Evolutionary conservation across 1,139 yeast species (phyloP).

Genomic region (Cylindricascospora bacillispora): DNA sequence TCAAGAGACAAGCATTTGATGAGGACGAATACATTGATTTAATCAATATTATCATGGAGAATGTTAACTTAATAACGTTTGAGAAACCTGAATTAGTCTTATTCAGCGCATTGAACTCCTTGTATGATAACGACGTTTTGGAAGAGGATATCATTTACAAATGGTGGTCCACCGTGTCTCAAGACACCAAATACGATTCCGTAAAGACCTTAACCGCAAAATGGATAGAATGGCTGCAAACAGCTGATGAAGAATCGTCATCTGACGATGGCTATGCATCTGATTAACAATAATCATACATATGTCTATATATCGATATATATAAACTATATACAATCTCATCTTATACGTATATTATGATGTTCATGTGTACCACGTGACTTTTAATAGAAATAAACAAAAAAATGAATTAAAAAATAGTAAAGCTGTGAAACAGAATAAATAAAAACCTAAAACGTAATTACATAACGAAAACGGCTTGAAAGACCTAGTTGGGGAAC

Average conservation of each 20-base stretch:
- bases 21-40: conserved; percentile 66
- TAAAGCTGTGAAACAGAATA: too few relatives aligned
- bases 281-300: neutral
- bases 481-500: too few relatives aligned
- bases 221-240: conserved; percentile 79
- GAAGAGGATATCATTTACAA: conserved; percentile 66
- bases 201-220: conserved; percentile 49
- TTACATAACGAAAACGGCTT: too few relatives aligned
- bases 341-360: too few relatives aligned
- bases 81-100: conserved; percentile 25
- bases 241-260: conserved; percentile 67
- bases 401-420: too few relatives aligned
- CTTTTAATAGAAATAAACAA: too few relatives aligned
- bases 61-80: conserved; percentile 22
- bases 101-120: conserved; percentile 49
- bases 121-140: conserved; percentile 70
- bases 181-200: conserved; percentile 33
- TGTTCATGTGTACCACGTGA: too few relatives aligned
- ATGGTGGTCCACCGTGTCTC: conserved; percentile 61
- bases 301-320: conserved; percentile 1
- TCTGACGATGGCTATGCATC: neutral
- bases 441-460: too few relatives aligned
- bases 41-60: conserved; percentile 35
- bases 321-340: too few relatives aligned
- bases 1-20: conserved; percentile 72